phyloP scores from a whole-genome alignment of 225 moss, liverwort and hornwort genomes.

The Pseudisothecium myosuroides region DNA sequence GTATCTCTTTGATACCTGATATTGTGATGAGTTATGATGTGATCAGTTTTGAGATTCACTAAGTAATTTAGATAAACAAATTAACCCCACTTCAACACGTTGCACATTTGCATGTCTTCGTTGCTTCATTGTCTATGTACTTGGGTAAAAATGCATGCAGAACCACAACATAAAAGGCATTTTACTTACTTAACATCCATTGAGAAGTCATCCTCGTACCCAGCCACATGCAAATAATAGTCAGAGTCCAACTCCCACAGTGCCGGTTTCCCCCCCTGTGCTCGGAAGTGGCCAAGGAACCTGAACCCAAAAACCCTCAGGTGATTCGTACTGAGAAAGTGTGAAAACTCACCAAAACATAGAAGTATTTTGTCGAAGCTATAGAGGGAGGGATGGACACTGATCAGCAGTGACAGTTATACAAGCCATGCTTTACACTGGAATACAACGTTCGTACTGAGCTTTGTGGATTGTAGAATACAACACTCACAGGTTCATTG shows the following conservation, averaged over 20 bases:
- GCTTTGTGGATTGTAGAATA: not conserved
- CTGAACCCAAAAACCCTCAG: slow-evolving; percentile 15
- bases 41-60: not conserved
- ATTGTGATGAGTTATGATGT: not conserved
- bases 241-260: slow-evolving; percentile 95
- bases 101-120: not conserved
- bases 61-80: not conserved
- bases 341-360: not conserved
- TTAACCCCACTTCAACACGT: not conserved
- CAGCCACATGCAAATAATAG: slow-evolving; percentile 86
- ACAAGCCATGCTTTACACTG: not conserved
- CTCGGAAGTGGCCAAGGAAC: slow-evolving; percentile 84
- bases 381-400: not conserved
- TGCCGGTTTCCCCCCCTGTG: slow-evolving; percentile 69
- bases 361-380: not conserved
- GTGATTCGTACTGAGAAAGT: not conserved
- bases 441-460: not conserved
- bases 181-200: slow-evolving; percentile 26
- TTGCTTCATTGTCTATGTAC: not conserved
- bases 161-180: not conserved
- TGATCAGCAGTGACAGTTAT: not conserved
- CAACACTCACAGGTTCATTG: slow-evolving; percentile 80
- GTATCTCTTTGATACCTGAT: not conserved
- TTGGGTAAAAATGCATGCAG: not conserved
- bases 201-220: slow-evolving; percentile 64